Evolutionary conservation across 306 rosid genomes (phyloP), one percentile per base, ranked within the genome.

Genomic region (Gynostemma pentaphyllum): DNA sequence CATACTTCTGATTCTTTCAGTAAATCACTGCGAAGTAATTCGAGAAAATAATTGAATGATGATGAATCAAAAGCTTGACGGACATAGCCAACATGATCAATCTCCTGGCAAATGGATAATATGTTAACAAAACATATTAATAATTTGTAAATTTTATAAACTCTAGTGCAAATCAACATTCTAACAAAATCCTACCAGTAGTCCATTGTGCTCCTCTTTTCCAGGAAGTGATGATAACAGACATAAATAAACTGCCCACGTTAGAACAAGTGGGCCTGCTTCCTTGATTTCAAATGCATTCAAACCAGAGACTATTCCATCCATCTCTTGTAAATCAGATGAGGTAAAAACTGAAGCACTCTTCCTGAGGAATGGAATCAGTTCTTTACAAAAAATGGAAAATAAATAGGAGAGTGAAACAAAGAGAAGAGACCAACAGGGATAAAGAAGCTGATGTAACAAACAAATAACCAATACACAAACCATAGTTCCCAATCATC

Each of bases 161-260:
- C 29, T 62, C 67, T 41, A 6, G 37, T 40, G 50, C 70, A 48
- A 62, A 39, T 66, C 59, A 53, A 73, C 23, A 68, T 47, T 45
- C 56, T 73, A 34, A 68, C 65, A 51, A 49, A 72, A 29, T 61
- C 79, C 32, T 79, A 91, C 98, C 87, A 71, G 75, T 62, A 88
- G 78, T 57, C 67, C 85, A 57, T 62, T 74, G 72, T 56, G 84
- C 49, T 76, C 89, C 76, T 85, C 86, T 76, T 84, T 91, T 37
- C 78, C 89, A 0, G 96, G 87, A 70, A 91, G 96, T 73, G 98
- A 85, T 69, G 85, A 77, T 70, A 78, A 78, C 41, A 88, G 71
- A 79, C 88, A 85, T 71, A 91, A 87, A 79, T 83, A 88, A 44
- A 86, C 96, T 12, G 96, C 98, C 96, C 98, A 91, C 23, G 96